Evolutionary conservation across 208 protist species (phyloP).

Genomic region (Acanthamoeba royreba): DNA sequence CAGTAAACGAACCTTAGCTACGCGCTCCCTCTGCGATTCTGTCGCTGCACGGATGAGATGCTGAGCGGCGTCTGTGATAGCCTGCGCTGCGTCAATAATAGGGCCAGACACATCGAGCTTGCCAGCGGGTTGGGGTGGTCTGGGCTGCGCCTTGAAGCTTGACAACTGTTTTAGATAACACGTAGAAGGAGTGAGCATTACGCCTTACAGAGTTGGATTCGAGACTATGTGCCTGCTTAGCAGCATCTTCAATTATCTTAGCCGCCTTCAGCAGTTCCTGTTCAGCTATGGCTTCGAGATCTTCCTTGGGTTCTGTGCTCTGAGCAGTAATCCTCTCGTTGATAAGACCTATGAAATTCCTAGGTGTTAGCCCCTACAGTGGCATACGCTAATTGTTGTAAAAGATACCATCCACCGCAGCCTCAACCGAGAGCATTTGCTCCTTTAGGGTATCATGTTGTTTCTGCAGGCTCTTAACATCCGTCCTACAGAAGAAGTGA

Average conservation of each 20-base stretch:
- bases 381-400: background rate
- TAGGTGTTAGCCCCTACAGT: background rate
- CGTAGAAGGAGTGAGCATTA: too few relatives aligned
- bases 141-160: background rate
- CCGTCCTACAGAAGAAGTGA: background rate
- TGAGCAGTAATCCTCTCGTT: background rate
- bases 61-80: conserved; percentile 15
- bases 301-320: background rate
- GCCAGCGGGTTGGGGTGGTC: background rate
- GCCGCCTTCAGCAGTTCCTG: conserved; percentile 19
- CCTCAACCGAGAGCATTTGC: background rate
- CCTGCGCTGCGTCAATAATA: conserved; percentile 6
- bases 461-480: background rate
- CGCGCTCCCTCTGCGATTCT: conserved; percentile 7
- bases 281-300: conserved; percentile 15
- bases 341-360: background rate
- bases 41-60: background rate
- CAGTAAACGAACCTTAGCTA: background rate
- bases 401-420: background rate
- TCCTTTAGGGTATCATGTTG: background rate
- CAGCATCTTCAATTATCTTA: conserved; percentile 30
- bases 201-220: too few relatives aligned
- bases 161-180: background rate
- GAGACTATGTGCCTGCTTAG: too few relatives aligned
- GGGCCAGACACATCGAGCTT: background rate